Base-by-base conservation (phyloP, 1,284 basidiomycete genomes). In the Schizopora paradoxa region DNA sequence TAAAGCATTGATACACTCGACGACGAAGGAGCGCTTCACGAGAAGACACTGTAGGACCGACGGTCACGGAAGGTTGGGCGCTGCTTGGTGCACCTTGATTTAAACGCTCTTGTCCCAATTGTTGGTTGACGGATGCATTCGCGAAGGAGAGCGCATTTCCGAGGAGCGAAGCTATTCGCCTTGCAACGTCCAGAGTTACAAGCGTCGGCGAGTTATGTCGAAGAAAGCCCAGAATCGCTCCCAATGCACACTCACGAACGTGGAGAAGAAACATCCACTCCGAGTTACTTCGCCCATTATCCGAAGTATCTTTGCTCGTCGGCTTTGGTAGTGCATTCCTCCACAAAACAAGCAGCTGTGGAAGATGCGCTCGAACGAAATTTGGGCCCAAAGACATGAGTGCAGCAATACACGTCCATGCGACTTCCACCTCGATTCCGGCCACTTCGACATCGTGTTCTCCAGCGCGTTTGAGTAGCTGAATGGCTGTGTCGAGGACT, bases 251-350 rank as follows among this genome's bases (percentile, higher is more conserved):
- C 64, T 97, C 93, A 22, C 95, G 77, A 5, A 99, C 88, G 52
- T 91, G 85, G 4, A 99, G 68, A 6, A 99, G 69, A 67, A 98
- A 99, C 43, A 76, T 75, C 93, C 94, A 98, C 58, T 98, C 96
- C 0, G 76, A 69, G 16, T 79, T 69, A 26, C 80, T 80, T 16
- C 91, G 74, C 13, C 82, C 79, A 0, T 77, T 72, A 10, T 74
- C 76, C 16, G 71, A 66, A 0, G 76, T 72, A 57, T 97, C 95
- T 63, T 95, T 95, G 56, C 76, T 86, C 0, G 91, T 91, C 0
- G 91, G 87, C 65, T 98, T 98, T 1, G 95, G 92, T 0, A 99
- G 73, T 2, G 96, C 93, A 57, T 99, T 99, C 27, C 95, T 74
- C 96, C 96, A 99, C 1, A 99, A 76, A 0, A 95, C 89, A 21